Evolutionary conservation across 2,329 filamentous ascomycete species (phyloP), one percentile per base, ranked within the genome.

Genomic region (Sarocladiaceae sp.): DNA sequence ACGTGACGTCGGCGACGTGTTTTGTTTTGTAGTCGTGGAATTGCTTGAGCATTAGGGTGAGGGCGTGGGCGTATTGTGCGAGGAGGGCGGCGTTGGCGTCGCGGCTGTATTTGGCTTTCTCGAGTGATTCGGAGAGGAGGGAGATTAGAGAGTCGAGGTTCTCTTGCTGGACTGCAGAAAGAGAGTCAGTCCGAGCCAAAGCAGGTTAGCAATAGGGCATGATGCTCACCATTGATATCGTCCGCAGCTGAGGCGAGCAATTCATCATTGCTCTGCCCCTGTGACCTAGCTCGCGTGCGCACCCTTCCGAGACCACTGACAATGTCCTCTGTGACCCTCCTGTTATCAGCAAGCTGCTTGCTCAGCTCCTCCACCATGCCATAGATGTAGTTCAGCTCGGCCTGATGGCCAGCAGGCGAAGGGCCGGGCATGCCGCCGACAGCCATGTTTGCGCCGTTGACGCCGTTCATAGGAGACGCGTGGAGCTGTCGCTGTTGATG

Each of bases 371-470:
- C 83, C 11, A 87, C 83, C 78, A 86, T 82, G 57, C 75, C 73
- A 62, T 86, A 85, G 61, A 87, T 84, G 66, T 84, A 82, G 62
- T 84, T 84, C 55, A 87, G 76, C 66, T 87, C 83, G 50, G 82
- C 78, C 65, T 86, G 82, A 64, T 87, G 83, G 46, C 82, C 83
- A 17, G 83, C 83, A n/a, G 83, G 83, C 15, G 80, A 83, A 13
- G 83, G 82, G 40, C 77, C 73, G 53, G 77, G 74, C 54, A 72
- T 74, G 35, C 68, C 69, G 25, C 71, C 73, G 28, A 68, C 69
- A 25, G 71, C 67, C 68, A 76, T 70, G 59, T 71, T 73, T 57
- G 64, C 68, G 60, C 74, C 75, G 58, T 77, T 78, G 61, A 76
- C 71, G 55, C 74, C 74, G 63, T 78, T 78, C 74, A 78, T 78